A percentile compares a stretch with the other conserved stretches of the same genome.
phyloP scores from a whole-genome alignment of 768 basidiomycete genomes.

The Nidularia sp. region DNA sequence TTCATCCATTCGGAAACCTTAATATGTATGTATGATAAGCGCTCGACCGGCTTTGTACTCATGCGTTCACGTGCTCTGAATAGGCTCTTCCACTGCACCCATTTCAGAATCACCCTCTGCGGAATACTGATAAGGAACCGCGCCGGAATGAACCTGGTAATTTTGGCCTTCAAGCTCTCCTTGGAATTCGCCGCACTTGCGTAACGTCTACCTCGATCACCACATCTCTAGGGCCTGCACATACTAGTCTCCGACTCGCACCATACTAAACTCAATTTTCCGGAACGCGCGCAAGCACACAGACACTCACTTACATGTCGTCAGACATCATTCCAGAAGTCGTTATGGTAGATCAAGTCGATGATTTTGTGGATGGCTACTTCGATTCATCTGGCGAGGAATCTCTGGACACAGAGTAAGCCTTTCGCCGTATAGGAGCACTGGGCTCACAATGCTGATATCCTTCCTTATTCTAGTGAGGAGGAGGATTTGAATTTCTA shows the following conservation, averaged over 20 bases:
- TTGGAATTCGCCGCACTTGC: too few species aligned
- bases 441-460: background rate
- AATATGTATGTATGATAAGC: too few species aligned
- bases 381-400: slow-evolving; percentile 7
- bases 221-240: too few species aligned
- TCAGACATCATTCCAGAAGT: background rate
- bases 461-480: slow-evolving; percentile 10
- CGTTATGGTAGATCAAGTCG: slow-evolving; percentile 4
- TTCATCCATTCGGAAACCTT: too few species aligned
- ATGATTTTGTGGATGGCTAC: slow-evolving; percentile 14
- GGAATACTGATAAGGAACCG: background rate
- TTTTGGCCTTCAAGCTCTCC: background rate
- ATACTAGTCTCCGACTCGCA: too few species aligned
- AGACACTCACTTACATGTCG: background rate
- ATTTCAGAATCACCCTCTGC: background rate
- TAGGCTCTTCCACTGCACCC: background rate
- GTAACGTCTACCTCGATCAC: too few species aligned
- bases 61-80: background rate
- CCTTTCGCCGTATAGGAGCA: background rate
- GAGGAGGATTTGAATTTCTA: slow-evolving; percentile 23
- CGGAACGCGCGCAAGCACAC: background rate
- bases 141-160: slow-evolving; percentile 18
- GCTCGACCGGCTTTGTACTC: background rate
- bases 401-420: slow-evolving; percentile 8
- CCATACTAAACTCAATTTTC: too few species aligned